A percentile compares a stretch with the other conserved stretches of the same genome.
phyloP scores from a whole-genome alignment of 495 filamentous ascomycete species.

The Aspergillus bridgeri region DNA sequence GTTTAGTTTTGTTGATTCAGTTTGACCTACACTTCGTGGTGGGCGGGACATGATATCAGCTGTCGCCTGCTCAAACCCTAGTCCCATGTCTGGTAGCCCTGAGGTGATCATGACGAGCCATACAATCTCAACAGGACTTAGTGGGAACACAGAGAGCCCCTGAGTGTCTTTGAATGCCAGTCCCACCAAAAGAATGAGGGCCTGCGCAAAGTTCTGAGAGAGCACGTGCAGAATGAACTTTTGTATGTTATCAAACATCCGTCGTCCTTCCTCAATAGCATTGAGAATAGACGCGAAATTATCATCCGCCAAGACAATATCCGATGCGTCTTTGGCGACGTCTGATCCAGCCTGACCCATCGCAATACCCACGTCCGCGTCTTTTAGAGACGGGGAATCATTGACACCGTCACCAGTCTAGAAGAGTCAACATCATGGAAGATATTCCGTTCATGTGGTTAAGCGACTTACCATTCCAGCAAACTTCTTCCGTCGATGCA shows the following conservation, averaged over 20 bases:
- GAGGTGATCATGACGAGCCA: slow-evolving; percentile 80
- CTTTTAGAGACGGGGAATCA: slow-evolving; percentile 76
- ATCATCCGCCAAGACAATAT: slow-evolving; percentile 76
- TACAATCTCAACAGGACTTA: slow-evolving; percentile 69
- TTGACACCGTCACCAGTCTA: slow-evolving; percentile 86
- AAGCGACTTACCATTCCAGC: slow-evolving; percentile 60
- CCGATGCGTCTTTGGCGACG: slow-evolving; percentile 80
- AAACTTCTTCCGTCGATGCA: slow-evolving; percentile 62
- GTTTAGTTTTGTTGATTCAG: no score
- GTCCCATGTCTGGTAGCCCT: slow-evolving; percentile 68
- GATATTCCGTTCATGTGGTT: no score
- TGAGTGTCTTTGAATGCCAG: slow-evolving; percentile 64
- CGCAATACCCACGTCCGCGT: slow-evolving; percentile 83
- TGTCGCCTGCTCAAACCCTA: slow-evolving; percentile 66
- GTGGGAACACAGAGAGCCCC: slow-evolving; percentile 66
- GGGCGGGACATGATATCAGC: slow-evolving; percentile 65
- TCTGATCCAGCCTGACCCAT: slow-evolving; percentile 77
- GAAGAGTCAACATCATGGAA: no score
- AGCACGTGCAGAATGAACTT: slow-evolving; percentile 76
- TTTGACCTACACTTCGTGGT: slow-evolving; percentile 51
- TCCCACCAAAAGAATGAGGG: slow-evolving; percentile 63
- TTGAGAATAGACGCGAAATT: slow-evolving; percentile 82
- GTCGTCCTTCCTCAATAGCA: slow-evolving; percentile 66
- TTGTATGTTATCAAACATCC: slow-evolving; percentile 76
- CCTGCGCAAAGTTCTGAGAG: slow-evolving; percentile 69